Evolutionary conservation across 1,139 yeast genomes (phyloP), one percentile per base, ranked within the genome.

Genomic region (Geotrichum bryndzae): DNA sequence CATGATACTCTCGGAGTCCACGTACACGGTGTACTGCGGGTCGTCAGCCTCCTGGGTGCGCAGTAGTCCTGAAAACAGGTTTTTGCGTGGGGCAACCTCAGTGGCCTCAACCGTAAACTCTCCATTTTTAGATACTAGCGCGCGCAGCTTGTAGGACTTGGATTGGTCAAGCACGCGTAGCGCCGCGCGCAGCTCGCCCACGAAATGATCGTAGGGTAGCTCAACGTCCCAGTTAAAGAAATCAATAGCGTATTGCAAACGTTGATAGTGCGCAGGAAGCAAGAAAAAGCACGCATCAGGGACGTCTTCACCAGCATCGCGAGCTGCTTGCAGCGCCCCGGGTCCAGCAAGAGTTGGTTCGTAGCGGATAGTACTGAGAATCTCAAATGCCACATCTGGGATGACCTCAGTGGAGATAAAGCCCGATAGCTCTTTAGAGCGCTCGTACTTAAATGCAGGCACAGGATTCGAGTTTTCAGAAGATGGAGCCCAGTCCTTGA

Each of bases 351-450:
- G 68, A 2, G 68, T 64, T 1, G 96, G 94, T 68, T 88, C 96
- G 68, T 86, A 90, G 56, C 96, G 75, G 29, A 90, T 80, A 0
- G 96, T 85, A 52, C 90, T 81, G 23, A 89, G 76, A 11, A 88
- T 69, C 63, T 84, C 81, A 68, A 88, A 86, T 13, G 41, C 23
- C 10, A 33, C 52, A 6, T 55, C 35, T 2, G 61, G 58, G 7
- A 59, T 18, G 18, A 54, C 52, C 48, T 51, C 59, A 4, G 53
- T 45, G 5, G 58, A 51, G 7, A 59, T 45, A 46, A 48, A 59
- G 6, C 51, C 27, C 2, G 55, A 22, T 4, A 59, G 41, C 13
- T 55, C 61, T 15, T 56, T 35, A 10, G 50, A 18, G 15, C 54
- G 46, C n/a, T 55, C 38, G 45, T 41, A 51, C 41, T 59, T 55